Percentiles rank a stretch among this genome's conserved stretches.
These are phyloP conservation scores for Serendipita sp. DNA, from an alignment of 768 basidiomycete genomes.

Conservation along the genomic window DNA sequence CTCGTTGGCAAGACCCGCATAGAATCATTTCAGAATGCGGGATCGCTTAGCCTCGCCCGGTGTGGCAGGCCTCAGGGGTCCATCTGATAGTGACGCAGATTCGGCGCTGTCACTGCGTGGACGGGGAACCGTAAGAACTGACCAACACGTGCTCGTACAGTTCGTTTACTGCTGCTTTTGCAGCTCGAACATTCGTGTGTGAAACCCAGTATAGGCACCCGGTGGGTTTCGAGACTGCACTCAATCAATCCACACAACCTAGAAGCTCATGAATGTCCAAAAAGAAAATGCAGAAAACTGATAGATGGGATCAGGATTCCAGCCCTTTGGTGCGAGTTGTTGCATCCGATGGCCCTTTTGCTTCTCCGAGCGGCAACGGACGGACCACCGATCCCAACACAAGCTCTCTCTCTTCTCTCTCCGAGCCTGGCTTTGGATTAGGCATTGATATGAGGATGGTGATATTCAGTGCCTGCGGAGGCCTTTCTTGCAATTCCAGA, in stretches of 20 bases:
- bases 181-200: no score
- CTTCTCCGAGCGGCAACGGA: neutral
- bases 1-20: no score
- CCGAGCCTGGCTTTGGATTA: neutral
- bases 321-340: neutral
- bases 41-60: neutral
- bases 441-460: neutral
- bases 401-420: neutral
- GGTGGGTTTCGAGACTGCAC: no score
- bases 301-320: no score
- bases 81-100: slow-evolving; percentile 3
- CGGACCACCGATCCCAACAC: neutral
- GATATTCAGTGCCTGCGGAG: neutral
- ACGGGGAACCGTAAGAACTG: slow-evolving; percentile 23
- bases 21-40: neutral
- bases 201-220: no score
- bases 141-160: slow-evolving; percentile 40
- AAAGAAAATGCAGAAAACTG: no score
- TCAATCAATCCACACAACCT: no score
- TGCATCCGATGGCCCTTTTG: neutral
- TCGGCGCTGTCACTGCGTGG: slow-evolving; percentile 3
- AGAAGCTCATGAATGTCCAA: no score
- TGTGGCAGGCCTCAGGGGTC: neutral
- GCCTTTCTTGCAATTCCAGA: neutral
- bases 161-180: slow-evolving; percentile 43